Evolutionary conservation across 768 basidiomycete species (phyloP), one percentile per base, ranked within the genome.

Genomic region (Podaxis pistillaris): DNA sequence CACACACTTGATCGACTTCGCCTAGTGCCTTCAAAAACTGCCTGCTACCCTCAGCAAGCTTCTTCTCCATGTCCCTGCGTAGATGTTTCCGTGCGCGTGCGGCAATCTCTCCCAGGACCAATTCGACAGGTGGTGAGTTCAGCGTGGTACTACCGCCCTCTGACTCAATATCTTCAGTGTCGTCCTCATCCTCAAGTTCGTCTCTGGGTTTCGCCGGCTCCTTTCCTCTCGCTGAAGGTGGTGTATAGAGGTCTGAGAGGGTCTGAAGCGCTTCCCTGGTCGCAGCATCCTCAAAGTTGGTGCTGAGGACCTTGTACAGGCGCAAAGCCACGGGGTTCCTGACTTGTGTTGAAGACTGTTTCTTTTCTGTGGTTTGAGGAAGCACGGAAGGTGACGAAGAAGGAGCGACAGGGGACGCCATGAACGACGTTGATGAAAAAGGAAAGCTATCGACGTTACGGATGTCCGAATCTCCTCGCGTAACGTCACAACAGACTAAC

Each of bases 271-370:
- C 94, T 68, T 96, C 91, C 28, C 81, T 80, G 0, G 92, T 93
- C 5, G 87, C 84, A 40, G 85, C 79, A 67, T 93, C 92, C 28
- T 91, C 86, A 63, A 89, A 94, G 54, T 83, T 89, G 1, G 89
- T 89, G 38, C 90, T 87, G 19, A 96, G 79, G 64, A 96, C 89
- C 75, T 97, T 97, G 75, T 94, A 95, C n/a, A 96, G 78, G 11
- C 95, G 83, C 0, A 90, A 75, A n/a, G 93, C 86, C 44, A 96
- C 82, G 1, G 95, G 94, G 68, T 91, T 91, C 63, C 86, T 82
- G 8, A 70, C 53, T 60, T 76, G 78, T 7, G 71, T 59, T 2
- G 74, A 68, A 2, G 54, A 40, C 47, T 69, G 67, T 52, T 62
- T 50, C 57, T 62, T 65, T 26, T 59, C 61, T n/a, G 63, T 56